These are phyloP conservation scores for Schizosaccharomyces cryophilus DNA, from an alignment of 805 yeast species.

Conservation along the genomic window DNA sequence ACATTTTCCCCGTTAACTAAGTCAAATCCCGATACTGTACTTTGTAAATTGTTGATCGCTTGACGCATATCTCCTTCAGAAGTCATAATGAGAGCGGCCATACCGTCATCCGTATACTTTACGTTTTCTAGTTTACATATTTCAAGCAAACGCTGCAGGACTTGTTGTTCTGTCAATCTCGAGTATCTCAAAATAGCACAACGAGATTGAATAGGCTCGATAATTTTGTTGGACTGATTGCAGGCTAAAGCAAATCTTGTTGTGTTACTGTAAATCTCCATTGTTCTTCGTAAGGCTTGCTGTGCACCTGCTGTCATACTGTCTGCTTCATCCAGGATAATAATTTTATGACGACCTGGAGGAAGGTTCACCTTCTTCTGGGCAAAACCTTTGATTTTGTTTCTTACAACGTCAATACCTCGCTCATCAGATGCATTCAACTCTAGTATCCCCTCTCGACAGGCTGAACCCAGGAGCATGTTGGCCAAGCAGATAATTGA, in stretches of 20 bases:
- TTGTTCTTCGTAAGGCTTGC: constrained; percentile 77
- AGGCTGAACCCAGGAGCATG: constrained; percentile 45
- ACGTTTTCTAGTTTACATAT: constrained; percentile 47
- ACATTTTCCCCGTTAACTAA: constrained; percentile 81
- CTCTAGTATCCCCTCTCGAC: constrained; percentile 67
- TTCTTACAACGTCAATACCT: constrained; percentile 89
- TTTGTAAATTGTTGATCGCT: constrained; percentile 80
- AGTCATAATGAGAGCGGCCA: constrained; percentile 76
- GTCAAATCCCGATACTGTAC: constrained; percentile 71
- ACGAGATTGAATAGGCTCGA: constrained; percentile 87
- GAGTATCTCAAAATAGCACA: constrained; percentile 82
- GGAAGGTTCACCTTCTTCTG: constrained; percentile 77
- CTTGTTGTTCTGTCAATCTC: constrained; percentile 62
- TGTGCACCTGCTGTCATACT: constrained; percentile 95
- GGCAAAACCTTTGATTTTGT: constrained; percentile 83
- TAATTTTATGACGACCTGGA: constrained; percentile 71
- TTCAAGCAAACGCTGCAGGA: constrained; percentile 48
- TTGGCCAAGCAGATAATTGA: constrained; percentile 74
- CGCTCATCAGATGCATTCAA: constrained; percentile 91
- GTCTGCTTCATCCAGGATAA: constrained; percentile 87
- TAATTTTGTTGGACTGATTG: constrained; percentile 78
- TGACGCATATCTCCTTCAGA: constrained; percentile 99
- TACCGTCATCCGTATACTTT: constrained; percentile 64
- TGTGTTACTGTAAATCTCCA: constrained; percentile 87
- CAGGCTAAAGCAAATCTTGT: constrained; percentile 98